These are phyloP conservation scores for Solanum rostratum DNA, from an alignment of 257 asterid genomes.

Conservation along the genomic window DNA sequence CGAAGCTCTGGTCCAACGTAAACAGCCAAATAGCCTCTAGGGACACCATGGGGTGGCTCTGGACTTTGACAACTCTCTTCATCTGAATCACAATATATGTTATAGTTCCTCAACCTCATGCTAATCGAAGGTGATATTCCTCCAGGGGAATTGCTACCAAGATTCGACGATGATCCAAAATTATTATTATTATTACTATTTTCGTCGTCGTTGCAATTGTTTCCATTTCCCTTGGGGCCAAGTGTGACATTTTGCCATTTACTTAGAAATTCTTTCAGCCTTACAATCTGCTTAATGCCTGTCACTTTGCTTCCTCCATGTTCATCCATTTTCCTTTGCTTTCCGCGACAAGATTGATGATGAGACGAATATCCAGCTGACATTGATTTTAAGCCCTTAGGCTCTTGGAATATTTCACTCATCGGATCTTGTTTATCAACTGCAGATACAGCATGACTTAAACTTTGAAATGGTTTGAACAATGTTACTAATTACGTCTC, in stretches of 20 bases:
- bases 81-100: constrained; percentile 18
- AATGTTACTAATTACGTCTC: neutral
- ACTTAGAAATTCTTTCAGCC: constrained; percentile 44
- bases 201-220: neutral
- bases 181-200: neutral
- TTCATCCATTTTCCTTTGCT: constrained; percentile 34
- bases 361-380: neutral
- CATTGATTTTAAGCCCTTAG: constrained; percentile 2
- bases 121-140: constrained; percentile 30
- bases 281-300: constrained; percentile 64
- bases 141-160: neutral
- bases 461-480: neutral
- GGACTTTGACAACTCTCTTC: constrained; percentile 32
- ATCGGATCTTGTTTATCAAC: constrained; percentile 32
- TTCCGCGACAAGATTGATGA: neutral
- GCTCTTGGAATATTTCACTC: constrained; percentile 12
- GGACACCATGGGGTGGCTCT: constrained; percentile 25
- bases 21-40: constrained; percentile 31
- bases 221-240: constrained; percentile 18
- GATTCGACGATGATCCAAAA: neutral
- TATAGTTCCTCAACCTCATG: constrained; percentile 12
- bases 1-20: constrained; percentile 40
- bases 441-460: neutral
- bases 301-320: constrained; percentile 39
- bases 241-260: constrained; percentile 61